A percentile compares a stretch with the other conserved stretches of the same genome.
These are phyloP conservation scores for Avicennia marina DNA, from an alignment of 257 asterid genomes.

Conservation along the genomic window DNA sequence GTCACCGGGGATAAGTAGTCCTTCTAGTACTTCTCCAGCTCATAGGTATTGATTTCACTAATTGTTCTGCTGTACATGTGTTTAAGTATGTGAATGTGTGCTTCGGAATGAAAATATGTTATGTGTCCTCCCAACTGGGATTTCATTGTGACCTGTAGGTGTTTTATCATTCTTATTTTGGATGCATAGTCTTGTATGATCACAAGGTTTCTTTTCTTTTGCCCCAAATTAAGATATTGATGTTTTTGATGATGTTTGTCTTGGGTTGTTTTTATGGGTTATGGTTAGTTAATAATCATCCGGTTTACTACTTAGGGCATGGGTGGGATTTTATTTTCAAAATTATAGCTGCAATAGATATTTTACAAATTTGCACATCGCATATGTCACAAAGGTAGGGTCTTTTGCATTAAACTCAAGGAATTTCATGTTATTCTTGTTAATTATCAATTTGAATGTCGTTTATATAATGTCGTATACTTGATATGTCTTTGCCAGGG, in stretches of 20 bases:
- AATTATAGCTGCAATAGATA: too few species aligned
- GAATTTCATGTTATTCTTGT: not conserved
- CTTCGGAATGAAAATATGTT: conserved; percentile 1
- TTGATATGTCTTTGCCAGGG: not conserved
- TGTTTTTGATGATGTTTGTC: conserved; percentile 1
- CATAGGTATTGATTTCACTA: conserved; percentile 47
- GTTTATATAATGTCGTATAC: not conserved
- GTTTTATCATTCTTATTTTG: not conserved
- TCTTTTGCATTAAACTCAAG: not conserved
- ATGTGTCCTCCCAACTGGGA: not conserved
- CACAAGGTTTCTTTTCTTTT: not conserved
- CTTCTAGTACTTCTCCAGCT: conserved; percentile 63
- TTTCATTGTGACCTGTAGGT: too few species aligned
- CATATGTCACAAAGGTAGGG: too few species aligned
- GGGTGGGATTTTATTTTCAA: too few species aligned
- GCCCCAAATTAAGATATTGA: not conserved
- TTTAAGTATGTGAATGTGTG: not conserved
- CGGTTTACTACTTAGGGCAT: too few species aligned
- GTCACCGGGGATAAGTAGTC: conserved; percentile 72
- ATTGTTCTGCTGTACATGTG: not conserved
- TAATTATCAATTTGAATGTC: conserved; percentile 1
- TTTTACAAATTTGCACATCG: too few species aligned
- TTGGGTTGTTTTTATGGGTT: conserved; percentile 1
- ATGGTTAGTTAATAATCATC: not conserved
- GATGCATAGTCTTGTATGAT: not conserved